Evolutionary conservation across 441 rosid species (phyloP).

Genomic region (Corymbia citriodora): DNA sequence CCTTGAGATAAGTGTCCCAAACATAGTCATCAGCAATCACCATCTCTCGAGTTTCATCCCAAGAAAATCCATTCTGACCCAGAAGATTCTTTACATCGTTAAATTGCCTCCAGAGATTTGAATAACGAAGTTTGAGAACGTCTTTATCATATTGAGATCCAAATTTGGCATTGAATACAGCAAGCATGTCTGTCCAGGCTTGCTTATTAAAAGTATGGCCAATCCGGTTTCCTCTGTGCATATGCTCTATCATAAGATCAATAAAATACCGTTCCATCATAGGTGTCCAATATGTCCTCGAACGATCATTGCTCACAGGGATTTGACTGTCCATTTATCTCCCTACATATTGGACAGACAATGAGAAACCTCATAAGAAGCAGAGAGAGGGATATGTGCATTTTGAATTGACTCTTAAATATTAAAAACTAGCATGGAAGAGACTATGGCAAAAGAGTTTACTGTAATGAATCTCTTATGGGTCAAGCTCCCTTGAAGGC

Average conservation of each 20-base stretch:
- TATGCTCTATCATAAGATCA: constrained; percentile 84
- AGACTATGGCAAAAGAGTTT: not conserved
- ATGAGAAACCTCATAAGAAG: not conserved
- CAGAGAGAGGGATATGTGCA: not conserved
- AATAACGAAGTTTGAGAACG: constrained; percentile 66
- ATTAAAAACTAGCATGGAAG: not conserved
- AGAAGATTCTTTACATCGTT: constrained; percentile 73
- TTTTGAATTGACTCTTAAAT: not conserved
- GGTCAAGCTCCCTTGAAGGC: not conserved
- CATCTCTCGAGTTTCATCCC: constrained; percentile 76
- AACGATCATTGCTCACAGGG: constrained; percentile 46
- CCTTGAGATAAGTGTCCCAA: constrained; percentile 74
- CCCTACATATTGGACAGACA: not conserved
- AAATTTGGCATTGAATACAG: constrained; percentile 63
- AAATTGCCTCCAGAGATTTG: constrained; percentile 75
- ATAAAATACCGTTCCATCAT: constrained; percentile 86
- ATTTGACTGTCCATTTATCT: constrained; percentile 41
- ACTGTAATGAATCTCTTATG: not conserved
- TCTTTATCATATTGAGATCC: constrained; percentile 81
- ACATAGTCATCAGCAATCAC: constrained; percentile 62
- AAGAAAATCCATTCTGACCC: constrained; percentile 64
- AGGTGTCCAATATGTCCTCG: constrained; percentile 83
- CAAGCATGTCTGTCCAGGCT: constrained; percentile 84
- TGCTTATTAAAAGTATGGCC: constrained; percentile 85
- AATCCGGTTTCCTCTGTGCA: constrained; percentile 67